These are phyloP conservation scores for Schizosaccharomyces versatilis DNA, from an alignment of 1,139 yeast genomes.

Conservation along the genomic window DNA sequence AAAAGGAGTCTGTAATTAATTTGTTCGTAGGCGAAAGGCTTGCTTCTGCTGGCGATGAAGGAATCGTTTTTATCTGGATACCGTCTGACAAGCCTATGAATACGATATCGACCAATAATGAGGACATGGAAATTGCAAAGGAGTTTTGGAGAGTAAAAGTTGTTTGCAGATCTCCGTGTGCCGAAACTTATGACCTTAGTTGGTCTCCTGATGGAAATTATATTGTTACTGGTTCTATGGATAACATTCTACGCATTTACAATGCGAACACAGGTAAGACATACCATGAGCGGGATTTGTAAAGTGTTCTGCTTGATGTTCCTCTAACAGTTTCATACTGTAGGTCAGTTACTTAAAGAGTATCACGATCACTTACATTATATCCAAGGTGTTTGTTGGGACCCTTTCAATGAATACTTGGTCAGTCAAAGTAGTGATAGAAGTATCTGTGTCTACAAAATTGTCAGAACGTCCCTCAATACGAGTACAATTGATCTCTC, in stretches of 20 bases:
- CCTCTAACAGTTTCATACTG: not conserved
- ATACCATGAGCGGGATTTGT: not conserved
- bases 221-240: constrained; percentile 81
- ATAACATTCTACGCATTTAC: constrained; percentile 54
- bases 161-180: constrained; percentile 32
- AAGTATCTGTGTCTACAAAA: constrained; percentile 42
- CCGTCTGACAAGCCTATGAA: constrained; percentile 24
- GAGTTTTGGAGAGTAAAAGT: constrained; percentile 52
- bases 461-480: constrained; percentile 16
- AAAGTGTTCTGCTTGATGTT: not conserved
- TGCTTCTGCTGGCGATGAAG: constrained; percentile 93
- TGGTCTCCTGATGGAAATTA: constrained; percentile 74
- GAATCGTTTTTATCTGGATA: constrained; percentile 62
- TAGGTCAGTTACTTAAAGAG: constrained; percentile 36
- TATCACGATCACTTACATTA: constrained; percentile 62
- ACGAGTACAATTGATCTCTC: too few species aligned
- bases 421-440: constrained; percentile 86
- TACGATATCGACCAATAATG: constrained; percentile 15
- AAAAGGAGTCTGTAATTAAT: not conserved
- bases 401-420: constrained; percentile 52
- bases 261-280: constrained; percentile 20
- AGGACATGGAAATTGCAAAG: constrained; percentile 31
- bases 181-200: constrained; percentile 71
- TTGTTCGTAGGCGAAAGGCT: constrained; percentile 24
- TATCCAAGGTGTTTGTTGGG: constrained; percentile 94